These are phyloP conservation scores for Thermothelomyces thermophilus DNA, from an alignment of 2,329 filamentous ascomycete genomes.

Conservation along the genomic window DNA sequence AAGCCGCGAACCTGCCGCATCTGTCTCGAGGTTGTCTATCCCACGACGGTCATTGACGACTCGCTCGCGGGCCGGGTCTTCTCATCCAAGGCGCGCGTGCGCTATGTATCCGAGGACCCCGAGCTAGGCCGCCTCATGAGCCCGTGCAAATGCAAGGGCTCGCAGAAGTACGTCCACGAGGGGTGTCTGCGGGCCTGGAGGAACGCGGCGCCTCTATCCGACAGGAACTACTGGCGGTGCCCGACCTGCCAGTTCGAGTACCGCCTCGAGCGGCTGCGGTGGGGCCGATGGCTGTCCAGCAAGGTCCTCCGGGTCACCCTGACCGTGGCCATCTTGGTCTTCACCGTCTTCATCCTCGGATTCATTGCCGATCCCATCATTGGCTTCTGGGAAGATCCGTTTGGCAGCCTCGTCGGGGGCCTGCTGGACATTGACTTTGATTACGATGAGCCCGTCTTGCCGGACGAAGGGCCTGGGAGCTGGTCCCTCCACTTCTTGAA, in stretches of 20 bases:
- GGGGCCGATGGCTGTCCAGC: conserved; percentile 64
- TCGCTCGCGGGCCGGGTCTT: conserved; percentile 31
- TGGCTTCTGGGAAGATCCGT: conserved; percentile 77
- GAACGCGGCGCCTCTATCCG: conserved; percentile 56
- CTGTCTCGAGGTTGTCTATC: conserved; percentile 64
- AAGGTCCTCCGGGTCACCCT: conserved; percentile 60
- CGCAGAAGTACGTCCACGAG: conserved; percentile 90
- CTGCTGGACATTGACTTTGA: conserved; percentile 36
- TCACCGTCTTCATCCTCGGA: conserved; percentile 73
- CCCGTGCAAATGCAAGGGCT: conserved; percentile 90
- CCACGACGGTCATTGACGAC: conserved; percentile 38
- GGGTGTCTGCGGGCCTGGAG: conserved; percentile 82
- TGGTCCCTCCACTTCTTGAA: conserved; percentile 86
- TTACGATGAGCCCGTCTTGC: conserved; percentile 29
- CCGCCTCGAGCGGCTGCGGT: conserved; percentile 67
- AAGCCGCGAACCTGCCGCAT: conserved; percentile 77
- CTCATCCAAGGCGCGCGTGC: conserved; percentile 28
- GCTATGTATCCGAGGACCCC: conserved; percentile 67
- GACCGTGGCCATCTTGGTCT: conserved; percentile 64
- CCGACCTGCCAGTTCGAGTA: conserved; percentile 84
- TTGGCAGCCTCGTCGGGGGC: conserved; percentile 51
- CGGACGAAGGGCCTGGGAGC: conserved; percentile 46
- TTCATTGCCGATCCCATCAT: conserved; percentile 92
- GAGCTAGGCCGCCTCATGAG: conserved; percentile 72
- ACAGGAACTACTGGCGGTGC: conserved; percentile 76